A percentile compares a stretch with the other conserved stretches of the same genome.
These are phyloP conservation scores for Leptographium flavum DNA, from an alignment of 2,329 filamentous ascomycete genomes.

Conservation along the genomic window DNA sequence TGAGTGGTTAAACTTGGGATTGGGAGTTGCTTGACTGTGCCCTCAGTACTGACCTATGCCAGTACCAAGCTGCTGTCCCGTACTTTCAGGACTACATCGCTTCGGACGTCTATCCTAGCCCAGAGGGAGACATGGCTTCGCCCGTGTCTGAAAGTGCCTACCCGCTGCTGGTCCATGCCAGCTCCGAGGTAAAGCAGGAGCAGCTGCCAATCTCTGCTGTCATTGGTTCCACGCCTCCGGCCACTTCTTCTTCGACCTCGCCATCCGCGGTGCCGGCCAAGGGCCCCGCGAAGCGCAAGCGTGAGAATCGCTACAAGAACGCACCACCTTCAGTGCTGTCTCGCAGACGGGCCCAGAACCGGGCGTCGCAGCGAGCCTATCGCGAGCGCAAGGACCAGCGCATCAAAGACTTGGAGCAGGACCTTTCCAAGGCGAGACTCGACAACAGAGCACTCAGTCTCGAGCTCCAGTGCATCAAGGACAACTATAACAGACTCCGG, in stretches of 20 bases:
- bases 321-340: conserved; percentile 33
- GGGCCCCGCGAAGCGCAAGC: conserved; percentile 29
- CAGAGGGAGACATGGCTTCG: conserved; percentile 15
- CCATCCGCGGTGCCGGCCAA: conserved; percentile 14
- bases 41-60: neutral
- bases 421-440: no score
- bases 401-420: conserved; percentile 45
- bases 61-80: conserved; percentile 16
- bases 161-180: neutral
- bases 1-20: conserved; percentile 11
- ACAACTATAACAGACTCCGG: no score
- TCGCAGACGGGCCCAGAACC: conserved; percentile 45
- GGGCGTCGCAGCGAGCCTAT: conserved; percentile 46
- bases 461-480: no score
- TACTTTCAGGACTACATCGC: conserved; percentile 14
- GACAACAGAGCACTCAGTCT: no score
- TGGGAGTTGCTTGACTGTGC: neutral
- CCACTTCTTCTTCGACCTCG: neutral
- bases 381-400: conserved; percentile 50
- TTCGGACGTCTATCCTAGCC: conserved; percentile 20
- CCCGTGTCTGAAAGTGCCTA: neutral
- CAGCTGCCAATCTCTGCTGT: conserved; percentile 9
- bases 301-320: conserved; percentile 38
- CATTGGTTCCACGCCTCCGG: neutral
- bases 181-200: conserved; percentile 12